Base-by-base conservation (phyloP, 1,284 basidiomycete species). In the Earliella scabrosa region DNA sequence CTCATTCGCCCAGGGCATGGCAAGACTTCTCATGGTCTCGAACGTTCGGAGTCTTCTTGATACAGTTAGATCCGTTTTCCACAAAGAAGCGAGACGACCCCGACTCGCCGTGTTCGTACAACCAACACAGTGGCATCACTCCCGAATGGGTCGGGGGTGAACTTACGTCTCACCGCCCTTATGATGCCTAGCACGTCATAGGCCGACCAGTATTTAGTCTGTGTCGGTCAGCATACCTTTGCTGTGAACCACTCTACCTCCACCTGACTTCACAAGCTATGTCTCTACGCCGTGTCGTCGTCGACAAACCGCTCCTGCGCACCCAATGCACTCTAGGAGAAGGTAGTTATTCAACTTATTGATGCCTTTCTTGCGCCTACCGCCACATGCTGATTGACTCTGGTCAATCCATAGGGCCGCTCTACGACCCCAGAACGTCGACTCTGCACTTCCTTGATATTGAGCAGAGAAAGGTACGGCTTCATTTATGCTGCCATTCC, bases 381-480 rank as follows among this genome's bases (percentile, higher is more conserved):
- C 29, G 26, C 16, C 24, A 29, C 24, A 13, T 29, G 20, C 44
- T 20, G 24, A 50, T 32, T n/a, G 16, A 21, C 26, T 26, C 44
- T 9, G 35, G 10, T 20, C 21, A 35, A 29, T 21, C 24, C 29
- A 54, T 59, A 88, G 86, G 81, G 31, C 87, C 87, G 4, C 55
- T 89, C 3, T 88, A 85, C 66, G 86, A 88, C 61, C 67, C 77
- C 20, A 64, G 63, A 44, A 82, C 81, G 1, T 75, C 74, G 11
- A 77, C 71, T 20, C 66, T 89, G 34, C 86, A 88, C 68, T 89
- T 90, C 66, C 82, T 89, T 23, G 86, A 89, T 64, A 89, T 88
- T 45, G 69, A 74, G 38, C 77, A 82, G 64, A 77, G 79, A 58
- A 83, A 82, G 75, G 86, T 81, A 63, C 27, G 51, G 23, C 32